A percentile compares a stretch with the other conserved stretches of the same genome.
phyloP scores from a whole-genome alignment of 306 rosid genomes.

The Pueraria montana region DNA sequence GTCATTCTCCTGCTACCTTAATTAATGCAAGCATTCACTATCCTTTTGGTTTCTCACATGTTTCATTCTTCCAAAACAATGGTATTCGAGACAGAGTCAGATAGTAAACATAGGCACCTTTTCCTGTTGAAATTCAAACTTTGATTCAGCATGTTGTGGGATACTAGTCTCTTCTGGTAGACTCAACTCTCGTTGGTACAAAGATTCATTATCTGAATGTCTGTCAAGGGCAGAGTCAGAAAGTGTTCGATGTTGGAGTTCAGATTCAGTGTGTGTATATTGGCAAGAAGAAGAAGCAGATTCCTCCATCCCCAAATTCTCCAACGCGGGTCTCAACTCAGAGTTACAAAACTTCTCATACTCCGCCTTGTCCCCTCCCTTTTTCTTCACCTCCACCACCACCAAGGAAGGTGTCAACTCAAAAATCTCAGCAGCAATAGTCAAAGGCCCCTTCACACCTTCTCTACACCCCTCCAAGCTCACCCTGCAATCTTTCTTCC shows the following conservation, averaged over 20 bases:
- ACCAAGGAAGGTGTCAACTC: conserved; percentile 67
- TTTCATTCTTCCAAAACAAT: not conserved
- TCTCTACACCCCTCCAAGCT: conserved; percentile 70
- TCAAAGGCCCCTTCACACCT: conserved; percentile 66
- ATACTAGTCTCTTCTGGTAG: not conserved
- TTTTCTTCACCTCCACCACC: conserved; percentile 75
- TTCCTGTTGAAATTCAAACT: not conserved
- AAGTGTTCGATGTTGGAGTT: conserved; percentile 17
- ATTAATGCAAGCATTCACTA: conserved; percentile 28
- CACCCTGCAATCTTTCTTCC: conserved; percentile 71
- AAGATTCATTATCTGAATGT: conserved; percentile 52
- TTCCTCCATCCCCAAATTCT: conserved; percentile 54
- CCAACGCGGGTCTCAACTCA: conserved; percentile 66
- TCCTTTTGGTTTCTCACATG: not conserved
- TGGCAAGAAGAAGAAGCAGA: conserved; percentile 45
- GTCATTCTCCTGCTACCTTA: conserved; percentile 20
- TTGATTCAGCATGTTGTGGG: not conserved
- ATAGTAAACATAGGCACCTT: not conserved
- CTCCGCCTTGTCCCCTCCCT: conserved; percentile 65
- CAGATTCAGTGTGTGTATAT: not conserved
- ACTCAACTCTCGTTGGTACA: not conserved
- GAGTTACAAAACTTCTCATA: conserved; percentile 59
- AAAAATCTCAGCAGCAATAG: conserved; percentile 65
- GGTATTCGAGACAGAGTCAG: not conserved
- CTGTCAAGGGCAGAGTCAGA: conserved; percentile 44